A percentile compares a stretch with the other conserved stretches of the same genome.
phyloP scores from a whole-genome alignment of 495 filamentous ascomycete genomes.

The Aspergillus panamensis region DNA sequence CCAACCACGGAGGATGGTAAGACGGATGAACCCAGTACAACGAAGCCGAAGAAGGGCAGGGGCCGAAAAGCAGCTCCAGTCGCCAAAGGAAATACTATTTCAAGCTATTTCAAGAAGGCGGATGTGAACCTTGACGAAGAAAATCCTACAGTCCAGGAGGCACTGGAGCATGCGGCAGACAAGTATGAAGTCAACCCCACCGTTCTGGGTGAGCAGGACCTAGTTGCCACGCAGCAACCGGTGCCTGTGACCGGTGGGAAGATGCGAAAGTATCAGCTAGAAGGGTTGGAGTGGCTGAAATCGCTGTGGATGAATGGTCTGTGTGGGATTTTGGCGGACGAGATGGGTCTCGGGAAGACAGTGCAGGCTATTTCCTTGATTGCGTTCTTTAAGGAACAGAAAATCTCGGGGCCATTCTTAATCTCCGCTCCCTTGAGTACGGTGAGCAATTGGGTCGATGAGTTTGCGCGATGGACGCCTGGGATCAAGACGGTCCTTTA shows the following conservation, averaged over 20 bases:
- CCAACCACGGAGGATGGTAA: slow-evolving; percentile 20
- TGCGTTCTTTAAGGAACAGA: slow-evolving; percentile 82
- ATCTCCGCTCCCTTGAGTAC: slow-evolving; percentile 90
- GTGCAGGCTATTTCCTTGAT: slow-evolving; percentile 91
- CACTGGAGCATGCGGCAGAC: slow-evolving; percentile 52
- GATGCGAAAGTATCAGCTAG: slow-evolving; percentile 92
- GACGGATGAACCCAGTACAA: slow-evolving; percentile 10
- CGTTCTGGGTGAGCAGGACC: slow-evolving; percentile 68
- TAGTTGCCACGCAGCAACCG: slow-evolving; percentile 81
- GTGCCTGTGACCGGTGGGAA: slow-evolving; percentile 78
- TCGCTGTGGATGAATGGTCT: slow-evolving; percentile 87
- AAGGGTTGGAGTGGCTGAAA: slow-evolving; percentile 89
- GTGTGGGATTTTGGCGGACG: slow-evolving; percentile 92
- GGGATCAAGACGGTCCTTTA: slow-evolving; percentile 83
- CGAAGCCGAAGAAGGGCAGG: slow-evolving; percentile 28
- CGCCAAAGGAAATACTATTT: slow-evolving; percentile 43
- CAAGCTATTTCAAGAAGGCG: slow-evolving; percentile 56
- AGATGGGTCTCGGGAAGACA: slow-evolving; percentile 97
- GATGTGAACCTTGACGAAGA: slow-evolving; percentile 51
- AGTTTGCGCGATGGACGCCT: slow-evolving; percentile 87
- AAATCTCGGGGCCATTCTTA: slow-evolving; percentile 82
- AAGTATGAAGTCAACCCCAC: slow-evolving; percentile 56
- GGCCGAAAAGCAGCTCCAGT: slow-evolving; percentile 30
- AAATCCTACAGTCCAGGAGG: slow-evolving; percentile 50
- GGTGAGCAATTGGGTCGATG: slow-evolving; percentile 92